Evolutionary conservation across 495 filamentous ascomycete species (phyloP), one percentile per base, ranked within the genome.

Genomic region (Penicillium arizonense): DNA sequence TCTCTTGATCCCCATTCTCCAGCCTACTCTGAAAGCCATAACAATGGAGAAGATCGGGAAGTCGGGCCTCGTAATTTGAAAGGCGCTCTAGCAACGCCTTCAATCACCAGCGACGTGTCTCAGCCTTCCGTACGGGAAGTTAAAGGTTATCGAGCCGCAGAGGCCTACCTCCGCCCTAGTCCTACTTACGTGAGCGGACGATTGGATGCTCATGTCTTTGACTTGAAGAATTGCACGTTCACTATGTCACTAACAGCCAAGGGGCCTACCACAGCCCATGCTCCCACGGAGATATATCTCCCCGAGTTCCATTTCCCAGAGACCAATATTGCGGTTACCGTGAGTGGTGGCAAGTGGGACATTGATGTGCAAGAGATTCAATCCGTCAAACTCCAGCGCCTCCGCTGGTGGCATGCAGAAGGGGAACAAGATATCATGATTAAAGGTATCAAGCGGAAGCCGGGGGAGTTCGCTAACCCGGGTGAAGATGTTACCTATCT

Each of bases 271-370:
- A 61, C 71, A 0, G 74, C 87, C 35, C 82, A 86, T 1, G 65
- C 72, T 9, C 89, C 92, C 2, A 97, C 93, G 0, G 84, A 90
- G 50, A 82, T 97, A 10, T 96, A 89, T 62, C 74, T 98, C 1
- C 94, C 94, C 0, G 89, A 91, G 23, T 96, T 91, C 65, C 94
- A 97, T 72, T 98, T 97, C 65, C 93, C 95, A 5, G 82, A 83
- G 32, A 78, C 81, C 6, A 72, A 78, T 7, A 87, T 85, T 26
- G 71, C 70, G 3, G 82, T 97, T 5, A 80, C 85, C 23, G 86
- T 91, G 41, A 91, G 83, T 62, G 87, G 87, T 4, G 95, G 95
- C 1, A 94, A 93, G 62, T 97, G 91, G 92, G 82, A 85, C 24
- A 87, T 96, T 60, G 85, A 85, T 61, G 78, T 71, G 13, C 84